Evolutionary conservation across 441 rosid species (phyloP).

Genomic region (Adansonia madagascariensis): DNA sequence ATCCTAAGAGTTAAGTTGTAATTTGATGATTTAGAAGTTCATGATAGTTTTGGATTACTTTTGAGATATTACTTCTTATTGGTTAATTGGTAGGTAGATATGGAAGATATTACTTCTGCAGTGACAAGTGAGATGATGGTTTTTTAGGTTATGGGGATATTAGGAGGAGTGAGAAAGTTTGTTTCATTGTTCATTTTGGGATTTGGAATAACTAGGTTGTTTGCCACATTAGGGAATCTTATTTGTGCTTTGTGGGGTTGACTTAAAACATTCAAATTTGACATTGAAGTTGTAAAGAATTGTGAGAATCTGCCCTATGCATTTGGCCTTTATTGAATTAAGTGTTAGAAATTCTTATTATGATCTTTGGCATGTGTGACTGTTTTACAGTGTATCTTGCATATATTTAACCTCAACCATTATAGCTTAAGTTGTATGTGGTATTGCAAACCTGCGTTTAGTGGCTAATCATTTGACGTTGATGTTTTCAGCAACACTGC

Average conservation of each 20-base stretch:
- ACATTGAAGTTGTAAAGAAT: neutral
- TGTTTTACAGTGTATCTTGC: neutral
- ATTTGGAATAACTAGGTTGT: neutral
- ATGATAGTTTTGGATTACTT: neutral
- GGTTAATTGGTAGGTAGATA: neutral
- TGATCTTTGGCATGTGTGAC: neutral
- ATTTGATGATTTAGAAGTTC: neutral
- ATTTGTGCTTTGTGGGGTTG: neutral
- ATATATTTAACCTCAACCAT: neutral
- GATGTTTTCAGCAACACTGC: conserved; percentile 51
- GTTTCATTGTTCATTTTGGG: neutral
- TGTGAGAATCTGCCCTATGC: neutral
- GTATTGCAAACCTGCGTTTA: neutral
- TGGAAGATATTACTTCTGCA: neutral
- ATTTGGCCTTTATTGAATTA: neutral
- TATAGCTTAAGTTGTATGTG: neutral
- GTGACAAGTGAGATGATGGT: neutral
- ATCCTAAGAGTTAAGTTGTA: too few relatives aligned
- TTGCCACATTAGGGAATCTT: neutral
- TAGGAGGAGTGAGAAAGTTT: neutral
- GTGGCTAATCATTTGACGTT: conserved; percentile 17
- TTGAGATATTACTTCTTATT: neutral
- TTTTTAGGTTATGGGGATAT: neutral
- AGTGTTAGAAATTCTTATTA: neutral
- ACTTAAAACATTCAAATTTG: neutral